A percentile compares a stretch with the other conserved stretches of the same genome.
Conservation (phyloP, 1,284 basidiomycete species). For the Apiotrichum porosum region DNA sequence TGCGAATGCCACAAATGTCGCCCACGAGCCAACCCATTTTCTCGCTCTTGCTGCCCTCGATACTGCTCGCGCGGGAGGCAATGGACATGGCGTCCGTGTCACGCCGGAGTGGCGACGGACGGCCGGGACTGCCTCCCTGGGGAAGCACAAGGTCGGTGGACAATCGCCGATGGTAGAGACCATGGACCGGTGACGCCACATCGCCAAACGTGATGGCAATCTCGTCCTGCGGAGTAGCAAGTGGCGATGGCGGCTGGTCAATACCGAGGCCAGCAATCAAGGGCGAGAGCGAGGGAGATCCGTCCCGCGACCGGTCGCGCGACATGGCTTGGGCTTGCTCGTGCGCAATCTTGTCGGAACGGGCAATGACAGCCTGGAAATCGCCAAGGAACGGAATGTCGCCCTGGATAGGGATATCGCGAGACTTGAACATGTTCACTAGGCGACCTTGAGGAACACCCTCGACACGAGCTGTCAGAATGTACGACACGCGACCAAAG, state of each 20-base stretch:
- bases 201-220: not conserved
- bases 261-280: not conserved
- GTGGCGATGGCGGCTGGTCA: not conserved
- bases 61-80: conserved; percentile 8
- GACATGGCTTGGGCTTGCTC: conserved; percentile 6
- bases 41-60: conserved; percentile 13
- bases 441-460: conserved; percentile 13
- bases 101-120: conserved; percentile 6
- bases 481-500: conserved; percentile 32
- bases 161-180: conserved; percentile 16
- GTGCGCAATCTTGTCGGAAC: conserved; percentile 29
- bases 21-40: conserved; percentile 41
- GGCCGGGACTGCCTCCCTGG: not conserved
- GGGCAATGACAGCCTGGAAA: conserved; percentile 35
- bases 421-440: conserved; percentile 10
- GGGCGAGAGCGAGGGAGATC: conserved; percentile 3
- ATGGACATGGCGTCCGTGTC: conserved; percentile 11
- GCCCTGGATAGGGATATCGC: conserved; percentile 10
- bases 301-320: not conserved
- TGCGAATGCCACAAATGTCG: conserved; percentile 31
- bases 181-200: not conserved
- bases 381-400: conserved; percentile 28
- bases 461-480: conserved; percentile 30
- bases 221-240: conserved; percentile 1
- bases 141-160: conserved; percentile 1